Conservation (phyloP, 2,329 filamentous ascomycete genomes). For the Pseudocercospora cruenta region DNA sequence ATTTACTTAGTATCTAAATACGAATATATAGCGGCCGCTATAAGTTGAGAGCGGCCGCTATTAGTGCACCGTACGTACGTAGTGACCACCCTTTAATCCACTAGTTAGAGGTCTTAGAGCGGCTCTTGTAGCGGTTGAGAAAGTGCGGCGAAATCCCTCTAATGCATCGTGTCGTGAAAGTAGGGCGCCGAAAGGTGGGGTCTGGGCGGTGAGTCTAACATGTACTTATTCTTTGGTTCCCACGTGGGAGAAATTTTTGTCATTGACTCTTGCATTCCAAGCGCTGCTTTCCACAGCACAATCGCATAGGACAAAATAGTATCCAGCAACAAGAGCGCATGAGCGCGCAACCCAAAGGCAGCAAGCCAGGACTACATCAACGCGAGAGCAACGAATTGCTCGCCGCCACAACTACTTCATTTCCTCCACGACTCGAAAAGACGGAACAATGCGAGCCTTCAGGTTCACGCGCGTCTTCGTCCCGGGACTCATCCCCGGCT, state of each 20-base stretch:
- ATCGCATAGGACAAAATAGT: neutral
- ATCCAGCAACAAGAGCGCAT: constrained; percentile 22
- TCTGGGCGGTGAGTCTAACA: neutral
- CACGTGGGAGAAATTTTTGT: neutral
- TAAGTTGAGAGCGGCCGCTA: no score
- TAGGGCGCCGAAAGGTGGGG: neutral
- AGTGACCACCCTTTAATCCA: no score
- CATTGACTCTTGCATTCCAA: neutral
- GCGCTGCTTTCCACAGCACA: neutral
- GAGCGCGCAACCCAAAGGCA: constrained; percentile 44
- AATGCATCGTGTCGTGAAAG: neutral
- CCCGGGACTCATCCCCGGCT: constrained; percentile 23
- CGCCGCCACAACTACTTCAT: constrained; percentile 24
- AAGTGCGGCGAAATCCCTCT: no score
- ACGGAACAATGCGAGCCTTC: constrained; percentile 27
- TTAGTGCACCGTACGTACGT: no score
- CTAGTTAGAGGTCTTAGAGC: no score
- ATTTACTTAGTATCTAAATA: neutral
- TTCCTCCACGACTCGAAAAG: constrained; percentile 10
- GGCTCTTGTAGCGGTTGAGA: no score
- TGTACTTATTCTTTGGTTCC: neutral
- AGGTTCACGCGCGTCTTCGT: constrained; percentile 24
- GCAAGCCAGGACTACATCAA: constrained; percentile 48
- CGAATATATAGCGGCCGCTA: neutral
- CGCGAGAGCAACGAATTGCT: constrained; percentile 20